Conservation (phyloP, 192 early-diverging fungal species). For the Podila verticillata region DNA sequence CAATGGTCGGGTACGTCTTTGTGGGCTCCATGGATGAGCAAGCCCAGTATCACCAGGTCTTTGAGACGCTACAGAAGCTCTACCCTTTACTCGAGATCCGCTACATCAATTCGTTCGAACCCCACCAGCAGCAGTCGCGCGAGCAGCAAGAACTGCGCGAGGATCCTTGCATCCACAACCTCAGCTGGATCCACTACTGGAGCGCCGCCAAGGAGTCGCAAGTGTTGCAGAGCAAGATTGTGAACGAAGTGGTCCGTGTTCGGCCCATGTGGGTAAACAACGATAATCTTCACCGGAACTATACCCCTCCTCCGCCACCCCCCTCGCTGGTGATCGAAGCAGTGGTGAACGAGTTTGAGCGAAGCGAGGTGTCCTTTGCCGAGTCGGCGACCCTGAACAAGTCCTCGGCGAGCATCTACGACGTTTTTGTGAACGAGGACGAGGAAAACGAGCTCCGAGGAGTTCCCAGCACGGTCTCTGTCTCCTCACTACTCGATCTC, state of each 20-base stretch:
- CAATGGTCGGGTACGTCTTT: constrained; percentile 38
- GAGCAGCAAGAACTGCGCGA: constrained; percentile 37
- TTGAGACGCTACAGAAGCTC: constrained; percentile 20
- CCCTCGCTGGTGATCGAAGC: not conserved
- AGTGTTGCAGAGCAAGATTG: constrained; percentile 45
- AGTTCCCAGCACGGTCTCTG: constrained; percentile 24
- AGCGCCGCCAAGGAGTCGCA: constrained; percentile 49
- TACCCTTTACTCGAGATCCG: constrained; percentile 41
- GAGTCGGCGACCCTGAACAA: not conserved
- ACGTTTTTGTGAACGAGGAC: not conserved
- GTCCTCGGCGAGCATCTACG: not conserved
- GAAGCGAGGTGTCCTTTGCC: not conserved
- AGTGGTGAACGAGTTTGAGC: not conserved
- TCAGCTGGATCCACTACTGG: constrained; percentile 51
- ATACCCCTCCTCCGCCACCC: constrained; percentile 9
- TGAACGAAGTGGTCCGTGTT: constrained; percentile 41
- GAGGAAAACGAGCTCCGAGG: constrained; percentile 8
- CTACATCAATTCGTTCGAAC: constrained; percentile 49
- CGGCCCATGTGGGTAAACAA: constrained; percentile 48
- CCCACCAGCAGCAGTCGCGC: constrained; percentile 32
- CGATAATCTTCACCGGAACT: constrained; percentile 39
- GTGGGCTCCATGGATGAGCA: constrained; percentile 43
- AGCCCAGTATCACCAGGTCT: constrained; percentile 37
- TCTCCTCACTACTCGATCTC: constrained; percentile 11
- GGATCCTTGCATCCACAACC: constrained; percentile 29